Base-by-base conservation (phyloP, 164 flowering plant species). In the Tetrastigma voinierianum region DNA sequence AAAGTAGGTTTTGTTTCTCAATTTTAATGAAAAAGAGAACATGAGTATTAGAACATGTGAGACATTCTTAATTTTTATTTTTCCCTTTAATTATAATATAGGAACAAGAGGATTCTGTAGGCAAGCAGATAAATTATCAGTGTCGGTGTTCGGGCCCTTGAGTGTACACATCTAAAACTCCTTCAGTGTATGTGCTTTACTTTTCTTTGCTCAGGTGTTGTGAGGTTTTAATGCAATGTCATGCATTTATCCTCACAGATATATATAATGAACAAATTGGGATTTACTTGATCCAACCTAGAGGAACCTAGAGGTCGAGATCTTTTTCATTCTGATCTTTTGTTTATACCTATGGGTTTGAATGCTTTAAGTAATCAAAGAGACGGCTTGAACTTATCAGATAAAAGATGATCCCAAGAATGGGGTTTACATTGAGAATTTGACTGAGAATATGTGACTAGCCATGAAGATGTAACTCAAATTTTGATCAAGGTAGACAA, bases 91-190 rank as follows among this genome's bases (percentile, higher is more conserved):
- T 52, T 56, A 55, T 53, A 18, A 40, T 77, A 12, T 58, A 95
- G 98, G 91, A 85, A 56, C 81, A 84, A 65, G 85, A 80, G 20
- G 80, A 74, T 56, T 78, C 82, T 21, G 86, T 83, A 58, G 88
- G 80, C 18, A 88, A 82, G 62, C 88, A 78, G 67, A 72, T 86
- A 49, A 93, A 87, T 72, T 90, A 86, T 69, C 99, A 96, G 79
- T 96, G 97, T 60, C 90, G 98, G 45, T 93, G 99, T 70, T 96
- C 97, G 60, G 60, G 93, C 93, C 70, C 96, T 96, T 48, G 99
- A 96, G 95, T n/a, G 98, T 92, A 70, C 51, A 70, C 51, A 20
- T 46, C 21, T 66, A 14, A 60, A n/a, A 46, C 10, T 18, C 21
- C 46, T 6, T 8, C 20, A n/a, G 54, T 46, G 32, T 20, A 1